Base-by-base conservation (phyloP, 2,329 filamentous ascomycete genomes). In the Botrytis tulipae region DNA sequence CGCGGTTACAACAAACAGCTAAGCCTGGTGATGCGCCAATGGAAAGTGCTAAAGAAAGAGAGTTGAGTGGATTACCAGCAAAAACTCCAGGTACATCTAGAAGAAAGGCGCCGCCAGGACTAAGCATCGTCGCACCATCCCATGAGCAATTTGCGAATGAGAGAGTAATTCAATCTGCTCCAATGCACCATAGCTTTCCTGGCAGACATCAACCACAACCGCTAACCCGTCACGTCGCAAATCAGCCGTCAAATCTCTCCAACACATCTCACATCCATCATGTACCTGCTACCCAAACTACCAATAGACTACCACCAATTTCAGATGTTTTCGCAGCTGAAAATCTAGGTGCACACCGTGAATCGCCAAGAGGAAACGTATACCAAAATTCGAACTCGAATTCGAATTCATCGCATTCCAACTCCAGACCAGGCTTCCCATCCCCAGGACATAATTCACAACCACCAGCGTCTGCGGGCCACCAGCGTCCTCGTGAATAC, bases 161-260 rank as follows among this genome's bases (percentile, higher is more conserved):
- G 86, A 89, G 96, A 78, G 94, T 98, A 51, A 97, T 99, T 75
- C 96, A 99, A 83, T 99, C 96, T 6, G 96, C 96, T 12, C 96
- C 96, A 25, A 88, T 99, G 37, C 91, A 97, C 79, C 95, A 98
- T 81, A 97, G 94, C 54, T 99, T 99, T 81, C 98, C 96, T 12
- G 95, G 95, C 74, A 90, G 96, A 74, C 91, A 97, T 81, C 90
- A 94, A 79, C 89, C 91, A 8, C 91, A 92, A 77, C 92, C 93
- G 0, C 84, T 93, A 74, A 93, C 92, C 62, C 89, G 93, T 70
- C 93, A 96, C 81, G 86, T 94, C 72, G 87, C 90, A 78, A 95
- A 95, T 80, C 93, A 95, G 76, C 91, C 93, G 12, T 94, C 93
- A 16, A 94, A 92, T 75, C 87, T 97, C 70, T 92, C 92, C 32